Base-by-base conservation (phyloP, 2,329 filamentous ascomycete genomes). In the Nemania serpens region DNA sequence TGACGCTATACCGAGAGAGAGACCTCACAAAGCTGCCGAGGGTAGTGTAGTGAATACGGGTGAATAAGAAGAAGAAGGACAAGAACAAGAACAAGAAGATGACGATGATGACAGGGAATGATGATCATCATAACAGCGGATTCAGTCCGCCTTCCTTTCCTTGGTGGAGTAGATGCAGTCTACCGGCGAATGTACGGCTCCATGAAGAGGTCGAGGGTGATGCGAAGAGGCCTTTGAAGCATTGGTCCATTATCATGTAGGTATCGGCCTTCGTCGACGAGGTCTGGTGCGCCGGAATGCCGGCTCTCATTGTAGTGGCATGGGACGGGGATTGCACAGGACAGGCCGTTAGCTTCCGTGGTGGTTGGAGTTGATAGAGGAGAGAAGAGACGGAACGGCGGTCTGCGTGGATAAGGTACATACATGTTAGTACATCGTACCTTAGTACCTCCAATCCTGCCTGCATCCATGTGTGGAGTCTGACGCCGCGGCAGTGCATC, bases 201-300 rank as follows among this genome's bases (percentile, higher is more conserved):
- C 52, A 52, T 49, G 39, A 55, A 50, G 52, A 57, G 43, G 53
- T 33, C 17, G 49, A 49, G 15, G 43, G 18, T 29, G 43, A 52
- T 53, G 17, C 9, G 45, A 37, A 47, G 46, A 36, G 53, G 10
- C 25, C 36, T 25, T 51, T 43, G 49, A 20, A 58, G 45, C 43
- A 55, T 60, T 62, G 59, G 39, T 58, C 59, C 62, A 62, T 65
- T 42, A 45, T 56, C 48, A 41, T 34, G 33, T 25, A 25, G 17
- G 22, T 53, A n/a, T 58, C 48, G 41, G 48, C 20, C 45, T 45
- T 22, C 43, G 37, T 53, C 45, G 45, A 53, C 52, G 42, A 45
- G 56, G 53, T 33, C 48, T 49, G 47, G 33, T 51, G 51, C 43
- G 22, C 46, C 47, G 55, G 55, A 50, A 37, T 39, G 47, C 47